Conservation (phyloP, 192 early-diverging fungal species). For the Backusella westeae region DNA sequence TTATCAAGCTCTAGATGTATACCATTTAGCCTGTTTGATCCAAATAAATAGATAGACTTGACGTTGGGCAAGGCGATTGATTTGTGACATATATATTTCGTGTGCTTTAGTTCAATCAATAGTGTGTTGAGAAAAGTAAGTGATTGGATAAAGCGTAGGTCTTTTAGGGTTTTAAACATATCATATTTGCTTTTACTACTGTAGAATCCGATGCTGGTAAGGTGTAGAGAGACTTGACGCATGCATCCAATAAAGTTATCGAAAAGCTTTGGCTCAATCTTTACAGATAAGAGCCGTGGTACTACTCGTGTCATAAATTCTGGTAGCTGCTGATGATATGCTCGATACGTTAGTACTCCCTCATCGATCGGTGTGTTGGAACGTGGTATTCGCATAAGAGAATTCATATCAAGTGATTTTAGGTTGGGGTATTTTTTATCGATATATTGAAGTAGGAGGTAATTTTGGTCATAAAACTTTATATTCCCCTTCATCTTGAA, state of each 20-base stretch:
- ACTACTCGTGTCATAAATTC: not conserved
- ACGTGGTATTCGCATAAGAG: not conserved
- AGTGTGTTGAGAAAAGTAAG: not conserved
- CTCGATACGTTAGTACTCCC: not conserved
- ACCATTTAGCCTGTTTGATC: not conserved
- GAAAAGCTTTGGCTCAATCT: not conserved
- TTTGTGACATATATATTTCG: not conserved
- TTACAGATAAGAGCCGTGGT: not conserved
- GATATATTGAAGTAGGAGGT: not conserved
- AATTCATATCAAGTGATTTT: not conserved
- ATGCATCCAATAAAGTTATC: not conserved
- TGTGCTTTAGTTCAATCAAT: not conserved
- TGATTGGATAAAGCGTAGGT: not conserved
- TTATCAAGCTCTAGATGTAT: not conserved
- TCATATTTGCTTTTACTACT: not conserved
- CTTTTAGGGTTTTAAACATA: not conserved
- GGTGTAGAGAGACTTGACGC: not conserved
- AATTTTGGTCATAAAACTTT: not conserved
- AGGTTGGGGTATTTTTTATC: not conserved
- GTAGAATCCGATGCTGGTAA: not conserved
- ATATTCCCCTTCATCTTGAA: not conserved
- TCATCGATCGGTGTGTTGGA: not conserved
- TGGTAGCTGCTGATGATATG: not conserved
- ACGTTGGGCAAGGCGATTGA: not conserved
- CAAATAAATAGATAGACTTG: not conserved